A percentile compares a stretch with the other conserved stretches of the same genome.
phyloP scores from a whole-genome alignment of 139 green algal genomes.

The Protoeuglena noctilucae region DNA sequence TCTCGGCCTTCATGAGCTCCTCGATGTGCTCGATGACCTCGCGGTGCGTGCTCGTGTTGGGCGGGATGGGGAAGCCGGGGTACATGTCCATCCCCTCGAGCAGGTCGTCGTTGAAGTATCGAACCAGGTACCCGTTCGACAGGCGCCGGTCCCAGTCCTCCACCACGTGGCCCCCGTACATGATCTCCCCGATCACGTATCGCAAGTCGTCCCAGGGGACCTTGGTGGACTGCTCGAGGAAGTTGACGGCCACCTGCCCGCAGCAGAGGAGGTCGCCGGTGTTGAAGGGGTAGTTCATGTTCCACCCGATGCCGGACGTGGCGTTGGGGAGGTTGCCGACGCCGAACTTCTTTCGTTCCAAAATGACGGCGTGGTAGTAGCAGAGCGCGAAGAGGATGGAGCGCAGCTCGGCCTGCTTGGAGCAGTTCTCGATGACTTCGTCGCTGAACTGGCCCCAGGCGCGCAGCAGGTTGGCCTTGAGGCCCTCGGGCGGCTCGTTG shows the following conservation, averaged over 20 bases:
- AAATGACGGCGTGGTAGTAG: conserved; percentile 77
- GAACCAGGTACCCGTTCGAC: conserved; percentile 46
- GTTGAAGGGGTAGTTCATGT: conserved; percentile 94
- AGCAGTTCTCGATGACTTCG: conserved; percentile 68
- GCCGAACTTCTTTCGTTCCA: conserved; percentile 90
- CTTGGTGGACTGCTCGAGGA: conserved; percentile 75
- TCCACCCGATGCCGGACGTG: conserved; percentile 66
- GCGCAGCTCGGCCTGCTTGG: conserved; percentile 66
- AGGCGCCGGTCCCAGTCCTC: conserved; percentile 81
- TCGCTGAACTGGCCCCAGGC: conserved; percentile 68
- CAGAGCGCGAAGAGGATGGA: conserved; percentile 74
- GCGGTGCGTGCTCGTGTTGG: conserved; percentile 42
- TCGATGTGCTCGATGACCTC: conserved; percentile 66
- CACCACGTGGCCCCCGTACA: conserved; percentile 90
- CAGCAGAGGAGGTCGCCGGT: conserved; percentile 75
- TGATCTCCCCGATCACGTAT: conserved; percentile 92
- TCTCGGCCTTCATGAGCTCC: conserved; percentile 63
- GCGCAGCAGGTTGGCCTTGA: conserved; percentile 59
- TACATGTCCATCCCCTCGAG: conserved; percentile 68
- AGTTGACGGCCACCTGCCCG: conserved; percentile 65
- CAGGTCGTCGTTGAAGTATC: conserved; percentile 62
- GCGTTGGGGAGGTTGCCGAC: conserved; percentile 62
- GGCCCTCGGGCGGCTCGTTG: conserved; percentile 76
- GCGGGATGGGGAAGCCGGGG: conserved; percentile 45
- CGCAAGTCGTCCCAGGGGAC: conserved; percentile 27